Percentiles rank a stretch among this genome's conserved stretches.
phyloP scores from a whole-genome alignment of 2,329 filamentous ascomycete species.

The Ophiocordyceps robertsii region DNA sequence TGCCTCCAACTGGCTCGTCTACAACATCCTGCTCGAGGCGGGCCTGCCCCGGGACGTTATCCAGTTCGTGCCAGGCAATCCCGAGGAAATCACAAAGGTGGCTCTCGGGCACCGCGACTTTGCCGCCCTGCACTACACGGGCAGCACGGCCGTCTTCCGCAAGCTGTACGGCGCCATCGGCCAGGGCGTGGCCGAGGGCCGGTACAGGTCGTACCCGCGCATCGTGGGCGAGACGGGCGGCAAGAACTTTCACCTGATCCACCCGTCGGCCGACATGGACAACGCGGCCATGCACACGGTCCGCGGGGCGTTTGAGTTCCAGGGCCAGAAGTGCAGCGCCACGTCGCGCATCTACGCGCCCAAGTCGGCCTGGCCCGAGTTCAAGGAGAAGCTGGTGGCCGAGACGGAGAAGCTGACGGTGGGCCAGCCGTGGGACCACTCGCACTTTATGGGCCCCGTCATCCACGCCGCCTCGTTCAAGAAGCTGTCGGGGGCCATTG shows the following conservation, averaged over 20 bases:
- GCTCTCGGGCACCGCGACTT: constrained; percentile 70
- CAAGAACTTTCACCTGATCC: constrained; percentile 86
- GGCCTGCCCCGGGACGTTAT: constrained; percentile 82
- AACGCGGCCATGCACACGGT: constrained; percentile 75
- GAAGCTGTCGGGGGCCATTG: constrained; percentile 64
- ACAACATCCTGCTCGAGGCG: constrained; percentile 82
- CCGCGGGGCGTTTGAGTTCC: constrained; percentile 79
- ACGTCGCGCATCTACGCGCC: constrained; percentile 71
- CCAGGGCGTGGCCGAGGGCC: constrained; percentile 64
- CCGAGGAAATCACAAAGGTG: constrained; percentile 67
- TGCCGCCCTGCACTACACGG: constrained; percentile 88
- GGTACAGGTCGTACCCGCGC: constrained; percentile 73
- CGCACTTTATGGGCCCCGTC: constrained; percentile 77
- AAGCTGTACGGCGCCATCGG: constrained; percentile 80
- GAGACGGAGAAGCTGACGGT: constrained; percentile 59
- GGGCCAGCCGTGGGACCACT: constrained; percentile 53
- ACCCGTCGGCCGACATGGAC: constrained; percentile 60
- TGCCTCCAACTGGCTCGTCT: constrained; percentile 80
- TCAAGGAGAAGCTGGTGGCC: constrained; percentile 51
- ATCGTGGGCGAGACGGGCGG: constrained; percentile 85
- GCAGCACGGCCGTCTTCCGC: constrained; percentile 83
- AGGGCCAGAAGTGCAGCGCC: constrained; percentile 84
- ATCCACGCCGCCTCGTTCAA: constrained; percentile 75
- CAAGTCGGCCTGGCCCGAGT: constrained; percentile 58
- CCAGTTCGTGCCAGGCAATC: constrained; percentile 84